phyloP scores from a whole-genome alignment of 441 rosid species.

The Theobroma grandiflorum region DNA sequence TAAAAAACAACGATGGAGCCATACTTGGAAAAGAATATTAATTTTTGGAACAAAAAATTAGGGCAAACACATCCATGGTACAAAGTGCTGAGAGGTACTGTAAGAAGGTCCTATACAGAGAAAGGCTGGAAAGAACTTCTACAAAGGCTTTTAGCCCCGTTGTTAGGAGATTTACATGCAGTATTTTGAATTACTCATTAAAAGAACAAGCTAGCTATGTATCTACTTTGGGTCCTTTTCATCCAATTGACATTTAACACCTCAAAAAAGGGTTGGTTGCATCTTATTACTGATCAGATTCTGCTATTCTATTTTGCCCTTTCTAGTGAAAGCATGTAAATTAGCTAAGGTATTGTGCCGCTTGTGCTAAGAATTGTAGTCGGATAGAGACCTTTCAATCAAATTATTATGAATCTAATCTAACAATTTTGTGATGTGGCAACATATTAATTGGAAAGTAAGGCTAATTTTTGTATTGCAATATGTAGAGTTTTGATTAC shows the following conservation, averaged over 20 bases:
- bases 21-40: not conserved
- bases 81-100: not conserved
- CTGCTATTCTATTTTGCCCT: constrained; percentile 18
- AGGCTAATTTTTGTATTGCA: not conserved
- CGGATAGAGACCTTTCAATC: not conserved
- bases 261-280: constrained; percentile 36
- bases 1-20: not conserved
- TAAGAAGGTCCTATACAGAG: not conserved
- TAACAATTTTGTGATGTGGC: too few species aligned
- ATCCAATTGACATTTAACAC: constrained; percentile 32
- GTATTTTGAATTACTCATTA: not conserved
- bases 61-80: not conserved
- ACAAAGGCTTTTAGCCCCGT: not conserved
- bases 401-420: not conserved
- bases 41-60: not conserved
- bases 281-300: constrained; percentile 30
- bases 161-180: not conserved
- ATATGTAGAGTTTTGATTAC: not conserved
- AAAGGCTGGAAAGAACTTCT: not conserved
- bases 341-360: not conserved
- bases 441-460: too few species aligned
- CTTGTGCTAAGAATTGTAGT: not conserved
- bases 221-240: not conserved
- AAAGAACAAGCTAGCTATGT: not conserved
- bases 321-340: not conserved